Evolutionary conservation across 768 basidiomycete genomes (phyloP), one percentile per base, ranked within the genome.

Genomic region (Tephrocybe rancida): DNA sequence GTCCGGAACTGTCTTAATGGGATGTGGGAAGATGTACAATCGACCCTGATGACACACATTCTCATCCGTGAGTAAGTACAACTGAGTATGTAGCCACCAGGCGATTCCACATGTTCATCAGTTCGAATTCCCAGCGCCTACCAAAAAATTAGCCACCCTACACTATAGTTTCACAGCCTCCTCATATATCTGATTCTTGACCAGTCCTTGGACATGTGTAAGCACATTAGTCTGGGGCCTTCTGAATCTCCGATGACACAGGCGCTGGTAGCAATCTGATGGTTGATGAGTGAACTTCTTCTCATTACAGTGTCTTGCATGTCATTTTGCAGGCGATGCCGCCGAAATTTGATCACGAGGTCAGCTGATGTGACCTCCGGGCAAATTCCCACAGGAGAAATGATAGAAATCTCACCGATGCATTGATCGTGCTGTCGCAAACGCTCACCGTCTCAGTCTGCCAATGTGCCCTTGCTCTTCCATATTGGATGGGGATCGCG

Each of bases 161-260:
- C 38, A 47, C 49, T 50, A 86, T 87, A 85, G 82, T 84, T 62
- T 83, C 80, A 53, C 73, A 82, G 49, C 56, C 66, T 42, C 55
- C 67, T 14, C 71, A 68, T 44, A 60, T 73, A n/a, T 70, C 68
- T 44, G 78, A 81, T 29, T 56, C 64, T 29, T 64, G 75, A 42
- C 84, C 85, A 45, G 73, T 78, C 1, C 67, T 88, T 24, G 84
- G 84, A 22, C 88, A 90, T 80, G 85, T 90, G 88, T 90, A 65
- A 62, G 85, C 78, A 37, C 30, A 24, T 53, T 35, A 30, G n/a
- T 45, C n/a, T 46, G n/a, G 3, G 38, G 25, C 26, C 14, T 24
- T 8, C 29, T 24, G 25, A 9, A 44, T 3, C n/a, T 5, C 19
- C 44, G 45, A 57, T 64, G 43, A 67, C 51, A 37, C 26, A 55